These are phyloP conservation scores for Leccinum sublutescens DNA, from an alignment of 768 basidiomycete genomes.

Conservation along the genomic window DNA sequence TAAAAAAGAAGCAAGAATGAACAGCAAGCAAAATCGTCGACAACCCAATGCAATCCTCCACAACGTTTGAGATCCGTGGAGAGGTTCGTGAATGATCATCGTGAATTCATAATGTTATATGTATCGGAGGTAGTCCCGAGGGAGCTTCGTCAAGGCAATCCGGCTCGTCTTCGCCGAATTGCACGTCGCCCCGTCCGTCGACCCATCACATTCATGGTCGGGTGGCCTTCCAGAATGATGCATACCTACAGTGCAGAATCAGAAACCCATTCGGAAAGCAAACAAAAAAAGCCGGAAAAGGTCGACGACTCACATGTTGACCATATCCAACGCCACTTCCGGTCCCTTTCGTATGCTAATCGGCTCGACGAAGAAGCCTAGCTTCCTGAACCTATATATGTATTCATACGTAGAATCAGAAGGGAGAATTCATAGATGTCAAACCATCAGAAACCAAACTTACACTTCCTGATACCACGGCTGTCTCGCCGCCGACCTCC, in stretches of 20 bases:
- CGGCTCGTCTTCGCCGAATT: background rate
- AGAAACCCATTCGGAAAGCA: background rate
- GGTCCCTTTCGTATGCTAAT: constrained; percentile 52
- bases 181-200: background rate
- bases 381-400: constrained; percentile 42
- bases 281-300: background rate
- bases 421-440: background rate
- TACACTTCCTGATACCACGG: constrained; percentile 65
- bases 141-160: background rate
- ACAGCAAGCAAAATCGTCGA: background rate
- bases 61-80: background rate
- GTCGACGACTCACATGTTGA: constrained; percentile 58
- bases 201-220: constrained; percentile 15
- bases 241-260: constrained; percentile 22
- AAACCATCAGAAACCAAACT: background rate
- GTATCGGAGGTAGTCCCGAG: background rate
- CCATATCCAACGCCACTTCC: constrained; percentile 54
- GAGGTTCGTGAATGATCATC: background rate
- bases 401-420: background rate
- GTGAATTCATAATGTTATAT: background rate
- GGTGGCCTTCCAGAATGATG: constrained; percentile 32
- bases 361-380: constrained; percentile 52
- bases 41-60: background rate
- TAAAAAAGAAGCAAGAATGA: background rate
- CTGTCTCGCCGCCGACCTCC: constrained; percentile 59